These are phyloP conservation scores for Kockovaella imperatae DNA, from an alignment of 768 basidiomycete species.

Conservation along the genomic window DNA sequence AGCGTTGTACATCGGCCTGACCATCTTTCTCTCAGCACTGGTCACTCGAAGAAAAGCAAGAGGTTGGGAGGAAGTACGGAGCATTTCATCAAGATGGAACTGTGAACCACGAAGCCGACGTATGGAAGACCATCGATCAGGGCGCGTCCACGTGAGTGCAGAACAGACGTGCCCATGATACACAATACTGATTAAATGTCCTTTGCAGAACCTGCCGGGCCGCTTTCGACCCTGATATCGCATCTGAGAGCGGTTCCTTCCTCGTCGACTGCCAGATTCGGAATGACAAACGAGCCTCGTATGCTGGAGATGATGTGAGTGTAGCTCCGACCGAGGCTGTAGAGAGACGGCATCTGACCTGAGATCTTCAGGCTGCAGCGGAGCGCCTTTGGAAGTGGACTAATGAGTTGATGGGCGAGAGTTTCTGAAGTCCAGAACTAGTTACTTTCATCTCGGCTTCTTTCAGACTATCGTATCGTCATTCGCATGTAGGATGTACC, in stretches of 20 bases:
- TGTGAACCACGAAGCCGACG: not conserved
- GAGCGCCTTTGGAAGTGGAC: not conserved
- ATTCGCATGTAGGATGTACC: too few relatives aligned
- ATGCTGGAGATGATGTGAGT: not conserved
- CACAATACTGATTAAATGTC: too few relatives aligned
- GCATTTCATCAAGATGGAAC: not conserved
- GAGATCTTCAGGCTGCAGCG: not conserved
- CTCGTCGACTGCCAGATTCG: not conserved
- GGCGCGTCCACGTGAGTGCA: not conserved
- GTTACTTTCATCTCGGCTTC: too few relatives aligned
- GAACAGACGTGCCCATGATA: too few relatives aligned
- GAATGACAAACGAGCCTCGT: not conserved
- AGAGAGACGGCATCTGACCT: not conserved
- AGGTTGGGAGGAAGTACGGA: conserved; percentile 4
- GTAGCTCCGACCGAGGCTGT: not conserved
- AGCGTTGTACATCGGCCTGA: not conserved
- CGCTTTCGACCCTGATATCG: not conserved
- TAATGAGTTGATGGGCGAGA: not conserved
- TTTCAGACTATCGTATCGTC: too few relatives aligned
- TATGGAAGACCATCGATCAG: not conserved
- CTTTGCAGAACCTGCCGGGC: not conserved
- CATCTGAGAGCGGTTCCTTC: not conserved
- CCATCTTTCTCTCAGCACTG: not conserved
- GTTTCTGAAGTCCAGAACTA: too few relatives aligned
- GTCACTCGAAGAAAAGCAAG: conserved; percentile 1